Evolutionary conservation across 495 filamentous ascomycete genomes (phyloP).

Genomic region (Penicillium fimorum): DNA sequence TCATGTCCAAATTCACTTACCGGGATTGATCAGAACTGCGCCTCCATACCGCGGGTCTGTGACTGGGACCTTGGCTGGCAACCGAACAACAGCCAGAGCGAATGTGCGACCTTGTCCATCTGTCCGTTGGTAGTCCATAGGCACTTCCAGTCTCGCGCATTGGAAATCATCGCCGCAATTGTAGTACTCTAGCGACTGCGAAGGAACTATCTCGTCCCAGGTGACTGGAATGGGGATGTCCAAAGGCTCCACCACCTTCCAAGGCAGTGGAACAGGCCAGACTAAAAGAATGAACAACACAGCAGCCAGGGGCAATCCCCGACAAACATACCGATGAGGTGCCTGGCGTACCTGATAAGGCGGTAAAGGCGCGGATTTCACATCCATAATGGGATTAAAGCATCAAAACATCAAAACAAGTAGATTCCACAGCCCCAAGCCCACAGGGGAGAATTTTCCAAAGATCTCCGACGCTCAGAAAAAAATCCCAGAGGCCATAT

Average conservation of each 20-base stretch:
- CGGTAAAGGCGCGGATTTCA: neutral
- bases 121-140: conserved; percentile 53
- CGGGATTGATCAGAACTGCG: conserved; percentile 47
- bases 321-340: neutral
- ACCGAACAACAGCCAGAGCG: conserved; percentile 51
- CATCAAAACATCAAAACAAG: neutral
- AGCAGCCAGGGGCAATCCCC: conserved; percentile 4
- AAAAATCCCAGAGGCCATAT: neutral
- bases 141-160: conserved; percentile 57
- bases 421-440: neutral
- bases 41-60: conserved; percentile 48
- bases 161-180: conserved; percentile 45
- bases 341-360: neutral
- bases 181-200: conserved; percentile 33
- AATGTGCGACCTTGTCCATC: conserved; percentile 38
- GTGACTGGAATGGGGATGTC: conserved; percentile 4
- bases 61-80: conserved; percentile 47
- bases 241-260: neutral
- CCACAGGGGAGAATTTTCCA: neutral
- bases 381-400: neutral
- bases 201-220: conserved; percentile 35
- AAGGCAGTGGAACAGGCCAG: conserved; percentile 2
- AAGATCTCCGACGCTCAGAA: neutral
- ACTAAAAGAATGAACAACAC: neutral
- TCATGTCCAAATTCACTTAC: conserved; percentile 19